Evolutionary conservation across 192 early-diverging fungal genomes (phyloP), one percentile per base, ranked within the genome.

Genomic region (Coemansia biformis): DNA sequence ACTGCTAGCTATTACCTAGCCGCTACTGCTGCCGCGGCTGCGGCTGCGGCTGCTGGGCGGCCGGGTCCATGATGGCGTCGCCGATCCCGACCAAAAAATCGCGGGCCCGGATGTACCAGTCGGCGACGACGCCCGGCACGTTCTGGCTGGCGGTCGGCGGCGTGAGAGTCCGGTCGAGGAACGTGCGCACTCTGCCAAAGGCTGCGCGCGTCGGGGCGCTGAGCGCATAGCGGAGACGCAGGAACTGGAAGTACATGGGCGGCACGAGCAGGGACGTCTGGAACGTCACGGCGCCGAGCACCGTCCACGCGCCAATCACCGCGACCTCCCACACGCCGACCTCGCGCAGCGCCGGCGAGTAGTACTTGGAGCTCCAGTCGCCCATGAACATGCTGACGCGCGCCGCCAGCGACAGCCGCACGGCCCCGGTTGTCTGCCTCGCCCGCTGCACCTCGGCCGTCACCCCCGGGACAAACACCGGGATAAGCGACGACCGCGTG

Each of bases 261-360:
- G 63, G 69, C 14, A 58, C 62, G 9, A 61, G 33, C 49, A 66
- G 33, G 37, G 62, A 57, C 8, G 58, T 57, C 50, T 73, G 69
- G 54, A 73, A 49, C 13, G 62, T 65, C n/a, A 65, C 43, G 1
- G 62, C 69, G n/a, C 61, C 63, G 23, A 73, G 37, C 17, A 56
- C 50, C 9, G 65, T 15, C 61, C 61, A 64, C n/a, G 43, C 31
- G 16, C 69, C 57, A 33, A 73, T 54, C 2, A 60, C 63, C 7
- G 61, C 61, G 24, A 65, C 69, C 51, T 73, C 69, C 61, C 61
- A 64, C 31, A 65, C 63, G 18, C 57, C 58, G 15, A 73, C 62
- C 62, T 73, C 48, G 18, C 63, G 54, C 46, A 73, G 31, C 16
- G 63, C 63, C 24, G 57, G 54, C 39, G 48, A 38, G 49, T 66